Percentiles rank a stretch among this genome's conserved stretches.
Conservation (phyloP, 106 monocot species). For the Phalaenopsis aphrodite region DNA sequence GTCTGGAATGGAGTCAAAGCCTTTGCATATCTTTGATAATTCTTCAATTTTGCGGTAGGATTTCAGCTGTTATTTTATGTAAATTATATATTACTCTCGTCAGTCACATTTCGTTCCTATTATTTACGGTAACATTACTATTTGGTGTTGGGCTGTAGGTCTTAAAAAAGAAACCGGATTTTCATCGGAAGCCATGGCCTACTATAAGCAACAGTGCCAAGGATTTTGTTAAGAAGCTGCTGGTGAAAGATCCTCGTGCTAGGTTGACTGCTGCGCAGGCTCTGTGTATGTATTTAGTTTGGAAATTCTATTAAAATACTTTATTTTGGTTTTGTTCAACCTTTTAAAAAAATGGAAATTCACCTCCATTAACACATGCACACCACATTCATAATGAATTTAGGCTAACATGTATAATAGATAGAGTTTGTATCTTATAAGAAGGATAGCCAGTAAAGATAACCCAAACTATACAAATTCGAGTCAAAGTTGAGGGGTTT, state of each 20-base stretch:
- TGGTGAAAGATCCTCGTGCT: conserved; percentile 85
- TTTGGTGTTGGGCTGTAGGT: conserved; percentile 38
- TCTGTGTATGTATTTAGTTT: conserved; percentile 61
- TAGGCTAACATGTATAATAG: neutral
- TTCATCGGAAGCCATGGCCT: conserved; percentile 87
- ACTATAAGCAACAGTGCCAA: conserved; percentile 76
- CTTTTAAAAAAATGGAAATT: neutral
- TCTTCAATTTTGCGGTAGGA: too few relatives aligned
- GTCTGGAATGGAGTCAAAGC: too few relatives aligned
- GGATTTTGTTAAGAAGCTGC: conserved; percentile 86
- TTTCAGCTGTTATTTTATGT: neutral
- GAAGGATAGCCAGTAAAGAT: neutral
- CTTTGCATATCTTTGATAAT: too few relatives aligned
- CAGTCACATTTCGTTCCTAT: neutral
- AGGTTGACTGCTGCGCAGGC: conserved; percentile 97
- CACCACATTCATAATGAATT: neutral
- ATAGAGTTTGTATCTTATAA: neutral
- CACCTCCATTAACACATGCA: neutral
- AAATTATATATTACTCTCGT: neutral
- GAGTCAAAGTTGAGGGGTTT: too few relatives aligned
- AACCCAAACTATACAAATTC: neutral
- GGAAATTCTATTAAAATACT: neutral
- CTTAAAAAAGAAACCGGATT: conserved; percentile 87
- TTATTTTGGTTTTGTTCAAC: neutral
- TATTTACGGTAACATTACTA: neutral